A percentile compares a stretch with the other conserved stretches of the same genome.
These are phyloP conservation scores for Alternaria tenuissima DNA, from an alignment of 2,329 filamentous ascomycete genomes.

Conservation along the genomic window DNA sequence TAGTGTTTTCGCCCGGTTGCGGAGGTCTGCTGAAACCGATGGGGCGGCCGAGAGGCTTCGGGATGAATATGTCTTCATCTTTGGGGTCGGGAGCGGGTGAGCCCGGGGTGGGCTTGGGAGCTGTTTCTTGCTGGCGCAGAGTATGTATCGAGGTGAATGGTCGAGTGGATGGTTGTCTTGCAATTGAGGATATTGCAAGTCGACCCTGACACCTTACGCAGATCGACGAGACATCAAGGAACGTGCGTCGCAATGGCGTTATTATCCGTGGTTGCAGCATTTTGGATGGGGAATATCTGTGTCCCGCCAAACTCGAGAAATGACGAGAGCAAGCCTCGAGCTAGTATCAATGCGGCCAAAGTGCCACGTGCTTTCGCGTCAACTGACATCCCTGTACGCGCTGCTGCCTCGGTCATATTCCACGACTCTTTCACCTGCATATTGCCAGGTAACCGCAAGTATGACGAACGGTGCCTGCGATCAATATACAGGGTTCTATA, in stretches of 20 bases:
- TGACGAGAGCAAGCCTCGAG: slow-evolving; percentile 19
- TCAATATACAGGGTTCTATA: slow-evolving; percentile 12
- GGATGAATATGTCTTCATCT: slow-evolving; percentile 55
- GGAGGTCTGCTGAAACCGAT: slow-evolving; percentile 84
- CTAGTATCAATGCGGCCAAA: slow-evolving; percentile 25
- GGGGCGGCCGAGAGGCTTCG: slow-evolving; percentile 69
- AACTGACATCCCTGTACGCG: slow-evolving; percentile 20
- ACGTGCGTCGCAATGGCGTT: slow-evolving; percentile 21
- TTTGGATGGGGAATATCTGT: slow-evolving; percentile 16
- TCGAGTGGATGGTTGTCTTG: slow-evolving; percentile 24
- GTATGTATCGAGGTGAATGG: slow-evolving; percentile 36
- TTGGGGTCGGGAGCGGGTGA: slow-evolving; percentile 21
- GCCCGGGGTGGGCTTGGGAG: slow-evolving; percentile 16
- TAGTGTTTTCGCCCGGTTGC: slow-evolving; percentile 79
- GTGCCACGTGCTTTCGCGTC: slow-evolving; percentile 33
- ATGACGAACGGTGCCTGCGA: neutral
- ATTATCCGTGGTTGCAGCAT: slow-evolving; percentile 47
- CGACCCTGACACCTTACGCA: slow-evolving; percentile 29
- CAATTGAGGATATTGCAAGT: slow-evolving; percentile 16
- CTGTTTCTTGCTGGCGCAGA: slow-evolving; percentile 28
- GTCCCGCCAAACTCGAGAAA: slow-evolving; percentile 17
- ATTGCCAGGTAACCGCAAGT: slow-evolving; percentile 3
- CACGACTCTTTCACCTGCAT: slow-evolving; percentile 12
- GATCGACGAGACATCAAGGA: slow-evolving; percentile 23
- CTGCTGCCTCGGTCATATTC: slow-evolving; percentile 22